Evolutionary conservation across 148 eudicot genomes (phyloP), one percentile per base, ranked within the genome.

Genomic region (Chenopodium formosanum): DNA sequence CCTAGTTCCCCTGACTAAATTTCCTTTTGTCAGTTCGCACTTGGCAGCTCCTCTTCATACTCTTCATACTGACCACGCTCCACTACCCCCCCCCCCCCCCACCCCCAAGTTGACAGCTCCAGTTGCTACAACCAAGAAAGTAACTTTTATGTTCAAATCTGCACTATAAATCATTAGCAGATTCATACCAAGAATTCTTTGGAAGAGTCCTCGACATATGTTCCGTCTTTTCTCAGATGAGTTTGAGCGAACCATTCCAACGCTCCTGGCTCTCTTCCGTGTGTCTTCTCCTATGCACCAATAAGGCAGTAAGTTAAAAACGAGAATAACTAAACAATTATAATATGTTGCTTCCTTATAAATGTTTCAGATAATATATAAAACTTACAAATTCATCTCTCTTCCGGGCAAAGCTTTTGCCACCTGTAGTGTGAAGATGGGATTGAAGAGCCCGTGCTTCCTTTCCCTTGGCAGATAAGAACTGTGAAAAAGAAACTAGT

Each of bases 311-410:
- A 23, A 73, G 47, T 50, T 29, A 77, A 22, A 34, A 67, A 78
- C 8, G n/a, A 23, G 71, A 70, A 47, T 63, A 72, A 5, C 27
- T 63, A 56, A 70, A 58, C 34, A 69, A 47, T 44, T 1, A 10
- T 14, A 56, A 27, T 70, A 53, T 47, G 62, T 46, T 73, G 67
- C 25, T 20, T 68, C 1, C 75, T 40, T 34, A 20, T 50, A 14
- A 12, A 5, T 78, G 22, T 50, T 65, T 53, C 40, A 73, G 70
- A 20, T 9, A 13, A 63, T 11, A 44, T 0, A 53, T 63, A 70
- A 76, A 77, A 77, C 86, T 71, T 81, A 85, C 87, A 78, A 85
- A 85, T 73, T 85, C 87, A 74, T 85, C 86, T 78, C 87, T 81
- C 70, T 48, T 85, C 76, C 81, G 87, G 68, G 87, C 87, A 85